phyloP scores from a whole-genome alignment of 2,329 filamentous ascomycete genomes.

The Colletotrichum musae region DNA sequence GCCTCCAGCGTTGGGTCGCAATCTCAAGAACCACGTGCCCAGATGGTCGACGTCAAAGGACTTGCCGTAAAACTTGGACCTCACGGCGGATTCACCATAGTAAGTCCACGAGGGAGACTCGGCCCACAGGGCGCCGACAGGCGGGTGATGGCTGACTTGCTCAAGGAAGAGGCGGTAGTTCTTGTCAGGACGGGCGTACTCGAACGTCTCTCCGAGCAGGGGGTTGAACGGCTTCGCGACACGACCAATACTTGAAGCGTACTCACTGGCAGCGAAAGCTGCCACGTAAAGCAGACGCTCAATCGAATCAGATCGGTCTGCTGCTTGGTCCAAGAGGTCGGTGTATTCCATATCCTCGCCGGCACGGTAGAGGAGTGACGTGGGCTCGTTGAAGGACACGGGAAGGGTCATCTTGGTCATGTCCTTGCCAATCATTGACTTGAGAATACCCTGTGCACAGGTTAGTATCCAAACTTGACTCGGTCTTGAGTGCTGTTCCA shows the following conservation, averaged over 20 bases:
- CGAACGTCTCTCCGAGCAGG: constrained; percentile 94
- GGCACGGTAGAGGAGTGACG: constrained; percentile 92
- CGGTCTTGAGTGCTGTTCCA: constrained; percentile 33
- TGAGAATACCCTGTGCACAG: constrained; percentile 83
- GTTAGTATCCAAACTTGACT: no score
- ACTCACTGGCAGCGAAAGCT: constrained; percentile 95
- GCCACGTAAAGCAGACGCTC: constrained; percentile 96
- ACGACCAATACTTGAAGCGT: constrained; percentile 95
- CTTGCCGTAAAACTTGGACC: constrained; percentile 97
- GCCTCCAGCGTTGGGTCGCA: constrained; percentile 81
- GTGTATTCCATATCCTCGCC: constrained; percentile 99
- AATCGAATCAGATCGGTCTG: constrained; percentile 86
- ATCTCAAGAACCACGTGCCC: constrained; percentile 94
- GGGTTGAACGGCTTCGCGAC: constrained; percentile 99
- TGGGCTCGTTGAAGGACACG: constrained; percentile 98
- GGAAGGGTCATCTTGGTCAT: constrained; percentile 99
- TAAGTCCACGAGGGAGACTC: constrained; percentile 97
- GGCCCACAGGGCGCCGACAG: constrained; percentile 92
- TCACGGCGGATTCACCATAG: constrained; percentile 94
- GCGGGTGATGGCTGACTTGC: constrained; percentile 97
- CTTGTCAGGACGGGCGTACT: constrained; percentile 95
- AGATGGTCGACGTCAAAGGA: constrained; percentile 97
- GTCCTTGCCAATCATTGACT: constrained; percentile 99
- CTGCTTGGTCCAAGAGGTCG: constrained; percentile 90
- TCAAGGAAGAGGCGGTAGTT: constrained; percentile 99